Base-by-base conservation (phyloP, 2,329 filamentous ascomycete genomes). In the Colletotrichum melonis region DNA sequence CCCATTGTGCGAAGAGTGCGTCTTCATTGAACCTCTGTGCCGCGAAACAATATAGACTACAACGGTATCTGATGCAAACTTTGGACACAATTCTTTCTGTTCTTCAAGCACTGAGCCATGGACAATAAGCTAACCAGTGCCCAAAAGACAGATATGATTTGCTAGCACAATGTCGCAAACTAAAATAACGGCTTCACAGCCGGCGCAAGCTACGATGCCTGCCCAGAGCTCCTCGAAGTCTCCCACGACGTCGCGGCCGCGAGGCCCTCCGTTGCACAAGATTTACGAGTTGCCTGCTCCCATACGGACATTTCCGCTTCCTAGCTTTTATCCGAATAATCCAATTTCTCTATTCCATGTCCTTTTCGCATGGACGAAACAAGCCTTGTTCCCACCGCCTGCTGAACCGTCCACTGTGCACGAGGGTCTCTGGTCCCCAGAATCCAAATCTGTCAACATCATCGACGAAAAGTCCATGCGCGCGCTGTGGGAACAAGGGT, bases 401-500 rank as follows among this genome's bases (percentile, higher is more conserved):
- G 88, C 88, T 16, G 92, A 95, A 79, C 89, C 91, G 5, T 86
- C 89, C 12, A 84, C 89, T 49, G 84, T 91, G 55, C 93, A 97
- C 80, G 85, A 89, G 62, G 96, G 93, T 63, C 89, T 93, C 76
- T 98, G 96, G 88, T 96, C 95, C n/a, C 84, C 90, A 1, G 90
- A 92, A 69, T 97, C 95, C 4, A 91, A 92, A 35, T 97, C 95
- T 0, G 89, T 99, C 19, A 94, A 98, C 80, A 88, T 99, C 69
- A 94, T 91, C 22, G 93, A 98, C 81, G 86, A 91, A 30, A 87
- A 88, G 68, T 92, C 94, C 4, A 92, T 97, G 75, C 89, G 93
- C 67, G 94, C 92, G 1, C 84, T 99, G 28, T 99, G 97, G 97
- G 94, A 98, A 82, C 94, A 97, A 85, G 97, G 97, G 5, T 99